Evolutionary conservation across 257 asterid genomes (phyloP).

Genomic region (Thymus mandschuricus): DNA sequence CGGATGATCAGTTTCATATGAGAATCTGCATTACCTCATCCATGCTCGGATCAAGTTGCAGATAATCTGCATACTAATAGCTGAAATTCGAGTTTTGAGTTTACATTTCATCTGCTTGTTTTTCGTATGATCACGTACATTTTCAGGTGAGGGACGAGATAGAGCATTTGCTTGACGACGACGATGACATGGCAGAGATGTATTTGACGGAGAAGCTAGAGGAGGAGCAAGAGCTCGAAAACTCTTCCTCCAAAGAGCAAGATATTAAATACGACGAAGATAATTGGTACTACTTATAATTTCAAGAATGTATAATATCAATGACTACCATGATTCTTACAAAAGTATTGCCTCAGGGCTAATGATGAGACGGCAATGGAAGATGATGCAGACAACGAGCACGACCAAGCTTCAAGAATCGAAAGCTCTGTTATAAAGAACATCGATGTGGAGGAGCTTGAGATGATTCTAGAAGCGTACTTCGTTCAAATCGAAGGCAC

Average conservation of each 20-base stretch:
- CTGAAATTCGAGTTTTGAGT: not conserved
- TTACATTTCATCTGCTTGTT: not conserved
- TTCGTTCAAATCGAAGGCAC: conserved; percentile 87
- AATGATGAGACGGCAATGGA: conserved; percentile 41
- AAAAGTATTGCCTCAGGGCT: conserved; percentile 10
- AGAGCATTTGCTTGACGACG: conserved; percentile 89
- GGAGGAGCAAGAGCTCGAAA: conserved; percentile 47
- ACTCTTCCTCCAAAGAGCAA: conserved; percentile 51
- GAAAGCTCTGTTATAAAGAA: conserved; percentile 48
- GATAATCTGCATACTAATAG: not conserved
- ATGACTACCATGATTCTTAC: not conserved
- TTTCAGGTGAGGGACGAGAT: conserved; percentile 79
- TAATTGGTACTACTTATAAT: conserved; percentile 31
- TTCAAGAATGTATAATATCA: too few relatives aligned
- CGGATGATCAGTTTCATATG: not conserved
- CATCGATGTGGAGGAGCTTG: conserved; percentile 82
- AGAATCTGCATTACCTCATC: not conserved
- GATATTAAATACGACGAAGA: conserved; percentile 48
- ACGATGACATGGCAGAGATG: conserved; percentile 95
- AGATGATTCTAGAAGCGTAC: conserved; percentile 91
- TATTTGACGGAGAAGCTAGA: conserved; percentile 69
- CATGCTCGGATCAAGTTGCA: not conserved
- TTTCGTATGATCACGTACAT: not conserved
- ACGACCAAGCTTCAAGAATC: conserved; percentile 27
- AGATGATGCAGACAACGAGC: conserved; percentile 30